Conservation (phyloP, 305 asterid genomes). For the Fraxinus dipetala region DNA sequence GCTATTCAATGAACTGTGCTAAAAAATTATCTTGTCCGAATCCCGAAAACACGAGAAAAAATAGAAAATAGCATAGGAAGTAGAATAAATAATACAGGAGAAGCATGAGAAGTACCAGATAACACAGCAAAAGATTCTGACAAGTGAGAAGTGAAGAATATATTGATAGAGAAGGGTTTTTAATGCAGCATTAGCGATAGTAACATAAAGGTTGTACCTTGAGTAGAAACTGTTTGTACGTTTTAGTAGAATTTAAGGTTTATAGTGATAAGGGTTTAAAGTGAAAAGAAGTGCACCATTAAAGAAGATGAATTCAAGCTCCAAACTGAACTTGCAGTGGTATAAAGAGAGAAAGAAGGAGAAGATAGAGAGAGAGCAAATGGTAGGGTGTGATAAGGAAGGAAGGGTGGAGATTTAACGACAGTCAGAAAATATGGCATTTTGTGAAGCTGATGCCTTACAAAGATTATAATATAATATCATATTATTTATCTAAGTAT, state of each 20-base stretch:
- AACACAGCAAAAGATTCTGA: slow-evolving; percentile 20
- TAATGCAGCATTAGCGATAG: slow-evolving; percentile 44
- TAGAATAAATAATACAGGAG: background rate
- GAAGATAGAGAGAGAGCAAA: slow-evolving; percentile 25
- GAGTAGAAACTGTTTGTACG: slow-evolving; percentile 23
- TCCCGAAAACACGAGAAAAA: background rate
- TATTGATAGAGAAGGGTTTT: slow-evolving; percentile 28
- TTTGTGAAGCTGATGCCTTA: slow-evolving; percentile 55
- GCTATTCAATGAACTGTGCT: background rate
- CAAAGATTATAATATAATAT: slow-evolving; percentile 16
- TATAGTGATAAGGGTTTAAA: slow-evolving; percentile 16
- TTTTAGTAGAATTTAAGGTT: slow-evolving; percentile 17
- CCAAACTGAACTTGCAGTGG: slow-evolving; percentile 7
- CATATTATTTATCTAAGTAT: background rate
- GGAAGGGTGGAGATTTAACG: slow-evolving; percentile 96
- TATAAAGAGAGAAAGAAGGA: slow-evolving; percentile 20
- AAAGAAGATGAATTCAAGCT: slow-evolving; percentile 29
- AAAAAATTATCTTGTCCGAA: background rate
- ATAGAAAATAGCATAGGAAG: background rate
- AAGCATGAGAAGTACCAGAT: slow-evolving; percentile 27
- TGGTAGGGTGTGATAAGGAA: slow-evolving; percentile 74
- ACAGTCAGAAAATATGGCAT: slow-evolving; percentile 63
- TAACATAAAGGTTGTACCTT: slow-evolving; percentile 25
- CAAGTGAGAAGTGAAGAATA: slow-evolving; percentile 8
- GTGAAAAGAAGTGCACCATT: slow-evolving; percentile 27